phyloP scores from a whole-genome alignment of 2,329 filamentous ascomycete genomes.

The Sporothrix protearum region DNA sequence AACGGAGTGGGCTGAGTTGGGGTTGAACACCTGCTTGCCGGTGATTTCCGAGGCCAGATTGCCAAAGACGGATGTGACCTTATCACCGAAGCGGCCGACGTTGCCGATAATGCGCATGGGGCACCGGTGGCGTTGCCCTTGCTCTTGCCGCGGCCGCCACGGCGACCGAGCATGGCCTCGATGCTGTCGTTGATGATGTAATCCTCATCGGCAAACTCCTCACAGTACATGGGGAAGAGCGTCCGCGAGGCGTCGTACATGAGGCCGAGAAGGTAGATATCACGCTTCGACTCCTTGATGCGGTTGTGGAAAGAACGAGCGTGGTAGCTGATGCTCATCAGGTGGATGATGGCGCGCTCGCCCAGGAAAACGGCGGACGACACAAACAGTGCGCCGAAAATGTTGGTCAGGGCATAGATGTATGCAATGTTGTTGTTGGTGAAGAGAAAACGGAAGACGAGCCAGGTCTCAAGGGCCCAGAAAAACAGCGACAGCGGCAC shows the following conservation, averaged over 20 bases:
- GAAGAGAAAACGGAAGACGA: conserved; percentile 59
- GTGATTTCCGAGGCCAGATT: conserved; percentile 93
- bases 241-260: conserved; percentile 87
- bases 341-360: conserved; percentile 76
- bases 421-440: conserved; percentile 44
- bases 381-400: conserved; percentile 65
- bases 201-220: conserved; percentile 87
- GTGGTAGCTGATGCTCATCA: conserved; percentile 83
- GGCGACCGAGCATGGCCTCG: conserved; percentile 55
- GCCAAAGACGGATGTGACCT: conserved; percentile 88
- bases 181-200: conserved; percentile 84
- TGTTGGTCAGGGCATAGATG: conserved; percentile 57
- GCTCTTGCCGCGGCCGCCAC: conserved; percentile 33
- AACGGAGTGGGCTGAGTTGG: conserved; percentile 82
- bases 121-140: conserved; percentile 57
- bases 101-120: conserved; percentile 70
- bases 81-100: conserved; percentile 81
- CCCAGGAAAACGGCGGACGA: conserved; percentile 67
- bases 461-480: conserved; percentile 61
- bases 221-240: conserved; percentile 88
- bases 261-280: conserved; percentile 73
- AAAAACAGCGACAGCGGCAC: conserved; percentile 66
- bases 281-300: conserved; percentile 87
- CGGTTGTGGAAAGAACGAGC: conserved; percentile 75
- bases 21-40: conserved; percentile 92